phyloP scores from a whole-genome alignment of 805 yeast species.

The Metschnikowia dekortorum region DNA sequence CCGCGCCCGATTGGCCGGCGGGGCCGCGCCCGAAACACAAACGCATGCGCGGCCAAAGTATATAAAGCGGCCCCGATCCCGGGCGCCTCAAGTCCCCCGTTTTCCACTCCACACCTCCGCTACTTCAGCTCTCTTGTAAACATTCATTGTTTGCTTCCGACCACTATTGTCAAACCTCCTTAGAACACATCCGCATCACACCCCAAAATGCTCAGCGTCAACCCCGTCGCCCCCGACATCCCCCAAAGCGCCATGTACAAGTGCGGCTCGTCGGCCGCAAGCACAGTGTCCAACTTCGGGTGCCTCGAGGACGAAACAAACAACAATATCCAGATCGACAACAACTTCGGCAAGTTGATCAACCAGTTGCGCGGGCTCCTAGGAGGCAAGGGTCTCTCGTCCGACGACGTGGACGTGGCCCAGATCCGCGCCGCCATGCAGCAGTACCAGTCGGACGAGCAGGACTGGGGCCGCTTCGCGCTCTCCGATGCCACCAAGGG shows the following conservation, averaged over 20 bases:
- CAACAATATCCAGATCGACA: conserved; percentile 15
- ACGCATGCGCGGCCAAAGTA: neutral
- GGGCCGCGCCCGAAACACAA: neutral
- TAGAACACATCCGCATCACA: neutral
- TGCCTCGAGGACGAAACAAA: conserved; percentile 16
- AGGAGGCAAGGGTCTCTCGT: conserved; percentile 32
- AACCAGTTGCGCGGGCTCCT: conserved; percentile 22
- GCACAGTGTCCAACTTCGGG: conserved; percentile 15
- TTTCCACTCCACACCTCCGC: neutral
- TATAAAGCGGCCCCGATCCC: conserved; percentile 2
- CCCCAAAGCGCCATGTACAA: conserved; percentile 8
- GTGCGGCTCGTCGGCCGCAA: conserved; percentile 5
- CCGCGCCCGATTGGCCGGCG: conserved; percentile 2
- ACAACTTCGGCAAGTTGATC: conserved; percentile 23
- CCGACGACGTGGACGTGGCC: conserved; percentile 51
- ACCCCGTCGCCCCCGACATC: conserved; percentile 5
- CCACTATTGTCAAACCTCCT: neutral
- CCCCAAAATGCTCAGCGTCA: conserved; percentile 6
- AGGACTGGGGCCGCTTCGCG: conserved; percentile 60
- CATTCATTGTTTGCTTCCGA: too few species aligned
- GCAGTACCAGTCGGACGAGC: conserved; percentile 41
- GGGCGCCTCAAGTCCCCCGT: neutral
- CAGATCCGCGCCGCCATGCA: conserved; percentile 44
- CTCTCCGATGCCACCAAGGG: conserved; percentile 45
- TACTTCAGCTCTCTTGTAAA: neutral